phyloP scores from a whole-genome alignment of 441 rosid species.

The Pelargonium citronellum region DNA sequence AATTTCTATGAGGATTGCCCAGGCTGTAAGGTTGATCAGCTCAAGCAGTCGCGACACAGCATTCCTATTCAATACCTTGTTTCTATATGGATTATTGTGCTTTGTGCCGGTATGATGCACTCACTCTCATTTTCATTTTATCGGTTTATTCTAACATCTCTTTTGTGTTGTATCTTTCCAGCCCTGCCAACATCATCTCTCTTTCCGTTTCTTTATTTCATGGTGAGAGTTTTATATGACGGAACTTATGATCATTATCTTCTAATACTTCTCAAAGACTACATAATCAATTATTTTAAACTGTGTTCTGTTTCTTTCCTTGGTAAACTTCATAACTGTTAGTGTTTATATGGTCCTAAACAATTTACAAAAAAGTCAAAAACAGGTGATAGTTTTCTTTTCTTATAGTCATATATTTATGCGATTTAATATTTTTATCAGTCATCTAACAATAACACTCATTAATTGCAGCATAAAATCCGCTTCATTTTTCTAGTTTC shows the following conservation, averaged over 20 bases:
- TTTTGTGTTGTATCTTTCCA: constrained; percentile 31
- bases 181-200: constrained; percentile 83
- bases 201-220: constrained; percentile 80
- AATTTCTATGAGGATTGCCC: constrained; percentile 53
- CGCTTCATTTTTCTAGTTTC: too few species aligned
- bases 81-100: constrained; percentile 64
- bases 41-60: constrained; percentile 41
- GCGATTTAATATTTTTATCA: too few species aligned
- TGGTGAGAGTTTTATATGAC: constrained; percentile 32
- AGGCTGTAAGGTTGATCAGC: constrained; percentile 67
- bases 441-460: too few species aligned
- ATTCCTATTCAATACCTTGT: constrained; percentile 49
- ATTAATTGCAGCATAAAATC: too few species aligned
- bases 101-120: constrained; percentile 46
- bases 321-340: constrained; percentile 30
- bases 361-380: too few species aligned
- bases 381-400: too few species aligned
- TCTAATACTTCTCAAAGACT: too few species aligned
- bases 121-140: background rate
- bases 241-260: background rate
- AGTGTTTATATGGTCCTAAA: too few species aligned
- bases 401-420: too few species aligned
- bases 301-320: too few species aligned
- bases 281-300: too few species aligned
- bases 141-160: constrained; percentile 1